phyloP scores from a whole-genome alignment of 225 moss, liverwort and hornwort genomes.

The Straminergon stramineum region DNA sequence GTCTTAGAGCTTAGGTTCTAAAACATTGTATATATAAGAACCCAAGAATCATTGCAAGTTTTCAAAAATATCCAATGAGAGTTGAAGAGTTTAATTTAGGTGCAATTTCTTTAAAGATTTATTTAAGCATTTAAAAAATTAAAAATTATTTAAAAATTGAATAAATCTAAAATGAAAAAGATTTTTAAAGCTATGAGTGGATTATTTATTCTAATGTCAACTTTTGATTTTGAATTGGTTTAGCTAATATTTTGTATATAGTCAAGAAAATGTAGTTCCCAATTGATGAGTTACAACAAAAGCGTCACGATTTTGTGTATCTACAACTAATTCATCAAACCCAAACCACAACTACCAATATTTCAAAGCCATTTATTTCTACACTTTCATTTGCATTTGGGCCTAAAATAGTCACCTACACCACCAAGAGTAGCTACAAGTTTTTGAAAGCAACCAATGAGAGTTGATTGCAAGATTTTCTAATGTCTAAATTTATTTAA shows the following conservation, averaged over 20 bases:
- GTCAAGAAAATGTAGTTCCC: neutral
- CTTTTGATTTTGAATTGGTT: neutral
- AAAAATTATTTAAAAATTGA: too few species aligned
- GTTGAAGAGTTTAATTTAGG: neutral
- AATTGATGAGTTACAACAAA: fast-evolving
- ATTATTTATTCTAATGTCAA: neutral
- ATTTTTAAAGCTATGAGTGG: fast-evolving
- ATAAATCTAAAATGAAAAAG: neutral
- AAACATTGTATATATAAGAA: too few species aligned
- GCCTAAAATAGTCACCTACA: neutral
- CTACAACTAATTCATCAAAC: fast-evolving
- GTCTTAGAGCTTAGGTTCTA: too few species aligned
- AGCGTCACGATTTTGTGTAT: neutral
- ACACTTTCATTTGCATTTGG: fast-evolving
- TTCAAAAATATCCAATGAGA: neutral
- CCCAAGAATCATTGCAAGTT: fast-evolving
- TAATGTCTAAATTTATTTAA: neutral
- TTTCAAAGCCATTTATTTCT: neutral
- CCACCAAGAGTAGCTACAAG: neutral
- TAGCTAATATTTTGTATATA: neutral
- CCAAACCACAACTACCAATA: neutral
- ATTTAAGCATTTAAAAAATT: too few species aligned
- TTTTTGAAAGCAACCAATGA: neutral
- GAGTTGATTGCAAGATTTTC: neutral
- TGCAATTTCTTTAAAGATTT: neutral